These are phyloP conservation scores for Biscogniauxia mediterranea DNA, from an alignment of 2,329 filamentous ascomycete genomes.

Conservation along the genomic window DNA sequence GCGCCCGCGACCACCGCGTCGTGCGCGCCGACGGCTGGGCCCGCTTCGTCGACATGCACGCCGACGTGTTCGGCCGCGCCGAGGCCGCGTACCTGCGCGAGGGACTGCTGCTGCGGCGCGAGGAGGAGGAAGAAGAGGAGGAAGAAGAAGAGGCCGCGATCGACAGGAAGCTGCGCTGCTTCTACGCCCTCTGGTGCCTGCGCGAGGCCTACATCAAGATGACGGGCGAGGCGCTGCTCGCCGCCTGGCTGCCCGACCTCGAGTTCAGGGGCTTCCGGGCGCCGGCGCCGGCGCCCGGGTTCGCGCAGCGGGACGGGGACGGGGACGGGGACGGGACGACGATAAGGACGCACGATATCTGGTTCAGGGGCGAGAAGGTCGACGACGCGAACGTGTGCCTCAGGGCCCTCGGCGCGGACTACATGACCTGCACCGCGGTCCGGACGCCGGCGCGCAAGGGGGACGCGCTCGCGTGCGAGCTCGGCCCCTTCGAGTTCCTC, in stretches of 20 bases:
- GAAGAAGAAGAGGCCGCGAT: conserved; percentile 38
- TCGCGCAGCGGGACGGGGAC: conserved; percentile 32
- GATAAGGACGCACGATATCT: conserved; percentile 37
- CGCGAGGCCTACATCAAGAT: conserved; percentile 83
- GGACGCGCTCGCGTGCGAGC: conserved; percentile 37
- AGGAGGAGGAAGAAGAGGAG: conserved; percentile 24
- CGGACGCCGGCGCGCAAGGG: conserved; percentile 38
- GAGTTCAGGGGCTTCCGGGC: conserved; percentile 66
- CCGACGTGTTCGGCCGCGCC: conserved; percentile 63
- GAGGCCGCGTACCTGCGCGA: conserved; percentile 65
- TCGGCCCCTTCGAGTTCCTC: conserved; percentile 43
- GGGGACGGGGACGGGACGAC: conserved; percentile 36
- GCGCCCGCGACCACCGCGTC: conserved; percentile 57
- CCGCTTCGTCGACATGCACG: conserved; percentile 68
- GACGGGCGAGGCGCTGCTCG: conserved; percentile 74
- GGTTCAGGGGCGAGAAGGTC: conserved; percentile 38
- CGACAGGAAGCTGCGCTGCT: conserved; percentile 64
- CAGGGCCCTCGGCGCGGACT: conserved; percentile 46
- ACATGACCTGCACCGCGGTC: conserved; percentile 54
- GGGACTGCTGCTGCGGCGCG: no score
- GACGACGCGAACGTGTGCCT: conserved; percentile 43
- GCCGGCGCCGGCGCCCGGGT: conserved; percentile 38
- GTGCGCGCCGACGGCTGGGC: conserved; percentile 58
- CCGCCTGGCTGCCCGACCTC: conserved; percentile 67
- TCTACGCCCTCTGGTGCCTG: conserved; percentile 77